Conservation (phyloP, 1,284 basidiomycete species). For the Thelephora terrestris region DNA sequence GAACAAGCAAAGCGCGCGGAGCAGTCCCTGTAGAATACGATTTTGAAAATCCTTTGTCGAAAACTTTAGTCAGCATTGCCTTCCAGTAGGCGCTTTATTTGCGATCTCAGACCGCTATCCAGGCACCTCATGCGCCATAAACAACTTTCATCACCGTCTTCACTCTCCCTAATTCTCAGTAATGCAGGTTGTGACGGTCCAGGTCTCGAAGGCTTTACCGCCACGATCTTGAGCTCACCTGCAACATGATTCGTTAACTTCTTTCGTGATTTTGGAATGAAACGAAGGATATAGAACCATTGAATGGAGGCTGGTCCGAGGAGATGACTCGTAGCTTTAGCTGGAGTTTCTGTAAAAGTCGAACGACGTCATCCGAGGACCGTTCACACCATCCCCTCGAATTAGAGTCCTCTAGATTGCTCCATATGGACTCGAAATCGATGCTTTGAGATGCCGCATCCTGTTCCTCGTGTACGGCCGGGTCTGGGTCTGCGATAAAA, state of each 20-base stretch:
- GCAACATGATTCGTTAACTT: background rate
- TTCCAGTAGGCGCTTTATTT: too few relatives aligned
- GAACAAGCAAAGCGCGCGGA: too few relatives aligned
- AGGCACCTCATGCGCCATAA: slow-evolving; percentile 40
- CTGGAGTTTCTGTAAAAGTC: slow-evolving; percentile 39
- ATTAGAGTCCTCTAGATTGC: slow-evolving; percentile 32
- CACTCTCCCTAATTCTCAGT: slow-evolving; percentile 49
- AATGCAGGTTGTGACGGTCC: slow-evolving; percentile 23
- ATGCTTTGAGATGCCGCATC: slow-evolving; percentile 15
- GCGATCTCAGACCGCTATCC: too few relatives aligned
- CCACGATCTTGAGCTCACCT: slow-evolving; percentile 57
- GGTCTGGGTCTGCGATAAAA: slow-evolving; percentile 37
- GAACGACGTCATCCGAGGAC: slow-evolving; percentile 40
- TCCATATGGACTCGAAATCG: slow-evolving; percentile 50
- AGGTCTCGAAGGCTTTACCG: slow-evolving; percentile 7
- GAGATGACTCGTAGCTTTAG: slow-evolving; percentile 39
- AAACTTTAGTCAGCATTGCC: too few relatives aligned
- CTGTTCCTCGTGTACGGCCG: slow-evolving; percentile 9
- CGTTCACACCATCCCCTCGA: slow-evolving; percentile 58
- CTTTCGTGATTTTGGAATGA: background rate
- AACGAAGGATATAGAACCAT: slow-evolving; percentile 30
- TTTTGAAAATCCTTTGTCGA: too few relatives aligned
- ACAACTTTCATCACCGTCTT: slow-evolving; percentile 61
- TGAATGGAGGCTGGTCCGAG: slow-evolving; percentile 44
- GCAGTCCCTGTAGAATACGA: too few relatives aligned